These are phyloP conservation scores for Penicillium cosmopolitanum DNA, from an alignment of 495 filamentous ascomycete genomes.

Conservation along the genomic window DNA sequence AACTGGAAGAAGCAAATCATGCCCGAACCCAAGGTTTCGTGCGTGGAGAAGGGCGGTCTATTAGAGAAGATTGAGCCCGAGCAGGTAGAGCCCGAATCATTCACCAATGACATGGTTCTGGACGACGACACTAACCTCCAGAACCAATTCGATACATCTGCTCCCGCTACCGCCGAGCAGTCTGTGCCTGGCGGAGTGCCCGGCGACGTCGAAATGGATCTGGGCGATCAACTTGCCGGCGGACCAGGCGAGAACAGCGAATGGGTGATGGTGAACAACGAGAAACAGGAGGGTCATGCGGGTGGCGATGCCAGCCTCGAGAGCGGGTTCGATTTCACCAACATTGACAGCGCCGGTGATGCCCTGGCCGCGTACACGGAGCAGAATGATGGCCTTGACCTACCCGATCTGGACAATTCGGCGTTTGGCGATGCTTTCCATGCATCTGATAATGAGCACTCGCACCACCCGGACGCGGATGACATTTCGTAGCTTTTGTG, in stretches of 20 bases:
- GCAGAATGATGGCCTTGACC: slow-evolving; percentile 52
- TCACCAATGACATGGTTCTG: slow-evolving; percentile 67
- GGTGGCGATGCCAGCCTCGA: slow-evolving; percentile 41
- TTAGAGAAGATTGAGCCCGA: slow-evolving; percentile 60
- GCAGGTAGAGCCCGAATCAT: slow-evolving; percentile 33
- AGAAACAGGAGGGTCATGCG: slow-evolving; percentile 37
- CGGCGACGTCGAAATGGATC: slow-evolving; percentile 48
- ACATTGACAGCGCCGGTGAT: slow-evolving; percentile 65
- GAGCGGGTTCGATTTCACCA: slow-evolving; percentile 57
- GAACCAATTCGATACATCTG: slow-evolving; percentile 64
- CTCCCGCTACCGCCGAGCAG: slow-evolving; percentile 42
- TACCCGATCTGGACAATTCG: slow-evolving; percentile 59
- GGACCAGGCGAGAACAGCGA: slow-evolving; percentile 51
- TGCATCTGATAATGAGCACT: slow-evolving; percentile 56
- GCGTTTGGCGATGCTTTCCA: slow-evolving; percentile 68
- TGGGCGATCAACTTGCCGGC: slow-evolving; percentile 37
- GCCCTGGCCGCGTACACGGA: slow-evolving; percentile 63
- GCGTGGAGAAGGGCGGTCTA: slow-evolving; percentile 72
- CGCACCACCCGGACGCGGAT: slow-evolving; percentile 47
- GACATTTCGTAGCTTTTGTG: slow-evolving; percentile 40
- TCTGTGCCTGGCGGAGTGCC: slow-evolving; percentile 18
- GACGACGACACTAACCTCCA: slow-evolving; percentile 62
- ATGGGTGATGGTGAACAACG: slow-evolving; percentile 64
- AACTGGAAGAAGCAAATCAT: slow-evolving; percentile 58
- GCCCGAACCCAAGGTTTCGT: slow-evolving; percentile 63